Base-by-base conservation (phyloP, 352 stramenopile species). In the Globisporangium perplexum region DNA sequence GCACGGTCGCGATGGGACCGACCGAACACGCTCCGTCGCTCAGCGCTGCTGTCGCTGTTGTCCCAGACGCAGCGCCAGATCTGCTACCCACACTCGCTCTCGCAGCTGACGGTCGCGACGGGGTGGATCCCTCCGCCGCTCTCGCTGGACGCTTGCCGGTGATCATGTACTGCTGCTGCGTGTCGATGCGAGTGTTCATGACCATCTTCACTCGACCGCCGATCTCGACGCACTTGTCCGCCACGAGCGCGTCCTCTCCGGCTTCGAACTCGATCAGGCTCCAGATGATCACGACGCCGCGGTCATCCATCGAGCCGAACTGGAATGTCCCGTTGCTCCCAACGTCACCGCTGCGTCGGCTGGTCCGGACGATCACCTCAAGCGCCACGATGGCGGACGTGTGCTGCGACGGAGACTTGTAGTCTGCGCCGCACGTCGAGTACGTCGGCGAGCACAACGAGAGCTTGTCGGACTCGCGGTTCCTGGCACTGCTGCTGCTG, bases 231-330 rank as follows among this genome's bases (percentile, higher is more conserved):
- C 77, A 90, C 49, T 81, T 86, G 50, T 88, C 71, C 1, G 55
- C 55, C 45, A 70, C 46, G 8, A 85, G 45, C 14, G 74, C 63
- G 38, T 86, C 70, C 22, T 83, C 69, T 7, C 58, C 65, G 0
- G 60, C 46, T 12, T 74, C 63, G 7, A 78, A 75, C 30, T 86
- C 76, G 31, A 90, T 71, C n/a, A 88, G 52, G 20, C 79, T 88
- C 79, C 79, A 90, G 31, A 90, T 69, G 22, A 90, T 69, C 11
- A 90, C 53, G 20, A 87, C 48, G 0, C 79, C 79, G 10, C 79
- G 79, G 46, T 90, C 74, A 28, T 90, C 79, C 56, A 90, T 77
- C 4, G 79, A 88, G 1, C 66, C 74, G 50, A 90, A 83, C 51
- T 90, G 80, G 50, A 90, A 88, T 0, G 3, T 66, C 68, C 33